A percentile compares a stretch with the other conserved stretches of the same genome.
These are phyloP conservation scores for Claviceps fusiformis DNA, from an alignment of 2,329 filamentous ascomycete species.

Conservation along the genomic window DNA sequence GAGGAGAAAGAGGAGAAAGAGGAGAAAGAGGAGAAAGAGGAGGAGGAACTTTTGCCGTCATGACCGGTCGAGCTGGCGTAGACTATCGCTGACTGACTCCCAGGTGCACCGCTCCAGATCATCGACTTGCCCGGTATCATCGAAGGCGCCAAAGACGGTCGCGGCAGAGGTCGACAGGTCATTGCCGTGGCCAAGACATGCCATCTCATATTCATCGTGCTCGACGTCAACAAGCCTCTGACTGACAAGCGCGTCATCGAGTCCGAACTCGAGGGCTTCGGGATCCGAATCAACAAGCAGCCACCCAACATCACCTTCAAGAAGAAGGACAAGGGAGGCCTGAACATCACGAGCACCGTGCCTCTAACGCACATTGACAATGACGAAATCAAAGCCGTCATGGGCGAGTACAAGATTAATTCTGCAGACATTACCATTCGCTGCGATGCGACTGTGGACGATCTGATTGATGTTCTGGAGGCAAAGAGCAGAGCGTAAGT, in stretches of 20 bases:
- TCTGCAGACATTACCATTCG: slow-evolving; percentile 96
- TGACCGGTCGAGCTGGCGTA: too few relatives aligned
- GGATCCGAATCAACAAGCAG: slow-evolving; percentile 92
- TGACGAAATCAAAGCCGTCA: slow-evolving; percentile 95
- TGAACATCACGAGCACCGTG: slow-evolving; percentile 91
- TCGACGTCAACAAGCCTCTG: slow-evolving; percentile 96
- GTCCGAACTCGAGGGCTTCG: slow-evolving; percentile 88
- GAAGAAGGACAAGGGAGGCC: slow-evolving; percentile 97
- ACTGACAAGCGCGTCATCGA: slow-evolving; percentile 97
- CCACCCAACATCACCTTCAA: slow-evolving; percentile 98
- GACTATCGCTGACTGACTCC: background rate
- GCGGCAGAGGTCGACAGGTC: slow-evolving; percentile 92
- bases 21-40: too few relatives aligned
- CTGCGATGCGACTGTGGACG: slow-evolving; percentile 94
- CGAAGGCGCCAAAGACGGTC: slow-evolving; percentile 94
- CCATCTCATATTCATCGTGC: slow-evolving; percentile 94
- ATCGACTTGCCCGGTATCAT: slow-evolving; percentile 98
- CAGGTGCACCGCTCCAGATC: slow-evolving; percentile 87
- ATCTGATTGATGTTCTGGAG: slow-evolving; percentile 90
- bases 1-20: background rate
- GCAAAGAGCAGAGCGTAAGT: slow-evolving; percentile 60
- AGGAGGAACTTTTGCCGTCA: too few relatives aligned
- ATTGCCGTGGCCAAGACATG: slow-evolving; percentile 98
- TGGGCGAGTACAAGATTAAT: slow-evolving; percentile 92
- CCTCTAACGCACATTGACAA: slow-evolving; percentile 84